Conservation (phyloP, 2,329 filamentous ascomycete genomes). For the Diplodia sapinea region DNA sequence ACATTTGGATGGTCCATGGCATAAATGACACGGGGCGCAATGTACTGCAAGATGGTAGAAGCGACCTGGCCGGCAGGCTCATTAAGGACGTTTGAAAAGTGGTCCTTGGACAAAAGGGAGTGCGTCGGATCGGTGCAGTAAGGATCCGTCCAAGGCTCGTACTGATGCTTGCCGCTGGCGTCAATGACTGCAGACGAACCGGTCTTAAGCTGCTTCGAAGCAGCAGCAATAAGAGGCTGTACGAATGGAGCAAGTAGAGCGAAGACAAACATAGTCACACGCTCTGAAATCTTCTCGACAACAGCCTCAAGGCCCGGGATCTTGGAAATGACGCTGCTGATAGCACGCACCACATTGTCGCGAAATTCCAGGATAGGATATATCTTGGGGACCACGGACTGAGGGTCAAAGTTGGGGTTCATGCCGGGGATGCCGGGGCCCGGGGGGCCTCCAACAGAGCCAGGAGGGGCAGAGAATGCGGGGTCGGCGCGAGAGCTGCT, state of each 20-base stretch:
- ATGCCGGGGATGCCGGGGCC: conserved; percentile 71
- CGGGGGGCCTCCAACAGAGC: conserved; percentile 52
- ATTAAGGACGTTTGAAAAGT: conserved; percentile 59
- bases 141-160: conserved; percentile 57
- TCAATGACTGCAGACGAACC: conserved; percentile 76
- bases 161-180: conserved; percentile 57
- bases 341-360: conserved; percentile 88
- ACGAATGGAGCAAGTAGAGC: conserved; percentile 91
- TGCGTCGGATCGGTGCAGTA: conserved; percentile 57
- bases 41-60: conserved; percentile 75
- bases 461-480: conserved; percentile 51
- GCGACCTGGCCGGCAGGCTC: conserved; percentile 57
- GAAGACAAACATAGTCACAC: conserved; percentile 87
- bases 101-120: conserved; percentile 59
- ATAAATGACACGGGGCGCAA: conserved; percentile 84
- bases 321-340: conserved; percentile 85
- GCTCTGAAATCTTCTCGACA: conserved; percentile 94
- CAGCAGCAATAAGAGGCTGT: conserved; percentile 85
- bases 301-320: conserved; percentile 87
- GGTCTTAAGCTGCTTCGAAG: conserved; percentile 82
- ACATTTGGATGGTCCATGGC: conserved; percentile 91
- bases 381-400: conserved; percentile 65
- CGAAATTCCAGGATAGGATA: conserved; percentile 94
- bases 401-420: conserved; percentile 72
- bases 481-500: conserved; percentile 45